Percentiles rank a stretch among this genome's conserved stretches.
phyloP scores from a whole-genome alignment of 1,284 basidiomycete genomes.

The Ceratobasidium papillatum region DNA sequence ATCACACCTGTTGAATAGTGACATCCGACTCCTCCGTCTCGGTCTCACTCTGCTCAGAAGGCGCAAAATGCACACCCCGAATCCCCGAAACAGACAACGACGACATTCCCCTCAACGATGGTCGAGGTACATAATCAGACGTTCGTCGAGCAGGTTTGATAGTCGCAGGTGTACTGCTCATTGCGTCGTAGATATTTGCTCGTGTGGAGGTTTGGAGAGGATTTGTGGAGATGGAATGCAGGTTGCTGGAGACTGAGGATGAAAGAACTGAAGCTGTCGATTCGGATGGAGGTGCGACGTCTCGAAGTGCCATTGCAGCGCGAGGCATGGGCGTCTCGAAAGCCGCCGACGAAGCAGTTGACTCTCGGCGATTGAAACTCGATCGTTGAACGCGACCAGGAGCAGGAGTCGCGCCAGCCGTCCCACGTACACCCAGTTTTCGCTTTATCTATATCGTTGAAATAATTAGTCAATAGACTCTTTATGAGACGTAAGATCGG shows the following conservation, averaged over 20 bases:
- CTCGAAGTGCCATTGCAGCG: not conserved
- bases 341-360: conserved; percentile 21
- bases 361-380: conserved; percentile 15
- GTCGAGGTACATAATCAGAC: not conserved
- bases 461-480: not conserved
- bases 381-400: conserved; percentile 45
- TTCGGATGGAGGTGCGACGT: not conserved
- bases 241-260: conserved; percentile 2
- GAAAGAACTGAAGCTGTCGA: conserved; percentile 19
- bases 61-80: conserved; percentile 33
- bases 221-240: conserved; percentile 15
- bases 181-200: conserved; percentile 22
- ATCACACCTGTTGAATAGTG: not conserved
- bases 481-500: conserved; percentile 22
- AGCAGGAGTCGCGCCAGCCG: conserved; percentile 68
- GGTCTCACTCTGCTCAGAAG: conserved; percentile 23
- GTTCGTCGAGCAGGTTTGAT: conserved; percentile 13
- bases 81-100: conserved; percentile 17
- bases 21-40: conserved; percentile 3
- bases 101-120: conserved; percentile 13
- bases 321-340: conserved; percentile 35
- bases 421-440: conserved; percentile 67
- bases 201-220: conserved; percentile 32
- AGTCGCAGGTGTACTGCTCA: conserved; percentile 23
- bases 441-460: conserved; percentile 72